Percentiles rank a stretch among this genome's conserved stretches.
Evolutionary conservation across 192 early-diverging fungal species (phyloP).

Genomic region (Physocladia obscura): DNA sequence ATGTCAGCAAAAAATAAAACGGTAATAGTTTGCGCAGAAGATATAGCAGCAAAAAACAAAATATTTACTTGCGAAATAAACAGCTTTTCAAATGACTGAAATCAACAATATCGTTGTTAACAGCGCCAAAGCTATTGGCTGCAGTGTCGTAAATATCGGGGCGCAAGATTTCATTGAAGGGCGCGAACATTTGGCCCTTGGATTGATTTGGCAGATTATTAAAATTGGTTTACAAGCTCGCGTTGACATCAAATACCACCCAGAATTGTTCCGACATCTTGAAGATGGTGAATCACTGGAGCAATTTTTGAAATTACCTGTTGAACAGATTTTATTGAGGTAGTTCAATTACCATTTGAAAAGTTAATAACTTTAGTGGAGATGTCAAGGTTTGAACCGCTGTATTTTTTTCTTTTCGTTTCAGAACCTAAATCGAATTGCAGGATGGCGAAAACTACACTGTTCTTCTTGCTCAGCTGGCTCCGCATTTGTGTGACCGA

Average conservation of each 20-base stretch:
- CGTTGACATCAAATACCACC: conserved; percentile 97
- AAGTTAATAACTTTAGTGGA: conserved; percentile 83
- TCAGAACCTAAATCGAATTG: too few species aligned
- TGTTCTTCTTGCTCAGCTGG: conserved; percentile 88
- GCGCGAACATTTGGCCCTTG: conserved; percentile 93
- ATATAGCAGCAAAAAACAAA: too few species aligned
- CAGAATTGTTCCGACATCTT: conserved; percentile 93
- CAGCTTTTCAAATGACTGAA: conserved; percentile 97
- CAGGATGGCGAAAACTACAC: conserved; percentile 94
- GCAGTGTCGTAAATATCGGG: conserved; percentile 97
- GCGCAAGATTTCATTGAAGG: conserved; percentile 95
- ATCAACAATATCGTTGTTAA: conserved; percentile 99
- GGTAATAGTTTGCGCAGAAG: too few species aligned
- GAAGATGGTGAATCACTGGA: conserved; percentile 92
- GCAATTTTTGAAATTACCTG: conserved; percentile 89
- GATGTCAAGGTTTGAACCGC: conserved; percentile 69
- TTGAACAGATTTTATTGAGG: conserved; percentile 93
- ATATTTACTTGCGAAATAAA: too few species aligned
- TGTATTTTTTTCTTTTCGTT: background rate
- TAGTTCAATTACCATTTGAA: conserved; percentile 99
- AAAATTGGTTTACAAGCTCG: conserved; percentile 94
- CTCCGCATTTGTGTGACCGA: conserved; percentile 75
- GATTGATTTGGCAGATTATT: conserved; percentile 98
- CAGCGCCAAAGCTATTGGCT: conserved; percentile 98
- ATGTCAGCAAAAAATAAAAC: conserved; percentile 82